phyloP scores from a whole-genome alignment of 1,139 yeast species.

The Suhomyces wounanorum region DNA sequence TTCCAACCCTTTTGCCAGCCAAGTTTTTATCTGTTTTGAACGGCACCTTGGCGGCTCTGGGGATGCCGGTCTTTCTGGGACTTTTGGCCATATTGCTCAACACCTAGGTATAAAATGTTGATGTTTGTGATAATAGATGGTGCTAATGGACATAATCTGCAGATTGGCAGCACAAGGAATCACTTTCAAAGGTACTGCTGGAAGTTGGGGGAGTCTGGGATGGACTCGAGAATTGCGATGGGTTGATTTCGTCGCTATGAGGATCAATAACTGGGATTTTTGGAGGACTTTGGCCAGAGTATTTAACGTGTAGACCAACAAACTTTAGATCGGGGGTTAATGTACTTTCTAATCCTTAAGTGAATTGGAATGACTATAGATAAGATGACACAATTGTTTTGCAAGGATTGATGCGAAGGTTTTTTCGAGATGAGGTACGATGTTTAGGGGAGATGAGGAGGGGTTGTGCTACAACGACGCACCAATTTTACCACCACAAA shows the following conservation, averaged over 20 bases:
- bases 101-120: conserved; percentile 8
- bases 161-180: background rate
- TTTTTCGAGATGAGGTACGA: conserved; percentile 18
- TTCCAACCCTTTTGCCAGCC: conserved; percentile 37
- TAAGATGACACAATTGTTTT: background rate
- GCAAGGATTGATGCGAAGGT: background rate
- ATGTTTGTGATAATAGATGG: conserved; percentile 11
- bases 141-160: conserved; percentile 8
- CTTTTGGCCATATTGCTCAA: conserved; percentile 30
- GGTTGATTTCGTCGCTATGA: background rate
- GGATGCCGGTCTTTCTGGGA: conserved; percentile 26
- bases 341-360: background rate
- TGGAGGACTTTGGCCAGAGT: background rate
- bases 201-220: background rate
- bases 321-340: background rate
- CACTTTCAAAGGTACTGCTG: background rate
- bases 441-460: conserved; percentile 9
- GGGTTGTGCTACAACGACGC: background rate
- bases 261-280: background rate
- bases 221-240: background rate
- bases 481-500: background rate
- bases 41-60: conserved; percentile 12
- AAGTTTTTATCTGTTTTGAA: conserved; percentile 1
- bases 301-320: background rate
- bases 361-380: background rate